Evolutionary conservation across 805 yeast genomes (phyloP), one percentile per base, ranked within the genome.

Genomic region (Candida quercuum): DNA sequence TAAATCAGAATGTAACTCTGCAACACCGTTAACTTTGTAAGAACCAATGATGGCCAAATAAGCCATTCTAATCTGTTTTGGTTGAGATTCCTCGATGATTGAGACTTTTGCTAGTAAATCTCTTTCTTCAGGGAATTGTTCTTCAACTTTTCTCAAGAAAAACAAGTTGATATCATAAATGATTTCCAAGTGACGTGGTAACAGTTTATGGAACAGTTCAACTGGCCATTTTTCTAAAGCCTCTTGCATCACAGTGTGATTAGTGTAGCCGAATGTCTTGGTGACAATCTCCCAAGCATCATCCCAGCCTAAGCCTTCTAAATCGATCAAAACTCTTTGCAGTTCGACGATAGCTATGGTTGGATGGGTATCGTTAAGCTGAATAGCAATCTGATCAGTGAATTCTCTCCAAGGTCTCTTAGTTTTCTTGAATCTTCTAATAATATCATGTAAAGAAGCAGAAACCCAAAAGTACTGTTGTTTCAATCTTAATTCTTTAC

Each of bases 381-480:
- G 97, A 58, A 88, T 88, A 24, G 96, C 96, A 44, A 86, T 76
- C 56, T 81, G 80, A 43, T 85, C 91, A 15, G 95, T 77, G 59
- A 88, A 84, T 57, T 83, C 87, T 25, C 70, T 54, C 95, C 96
- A 88, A 33, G 87, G 74, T 51, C 77, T 71, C 50, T 73, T 73
- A 38, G 79, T 61, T 66, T 89, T 89, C 62, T 87, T 81, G 66
- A 84, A 88, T 55, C 97, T 76, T 58, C 97, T 81, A 30, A 88
- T 77, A 49, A 88, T 88, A 60, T 88, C 97, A 53, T 84, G 87
- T 49, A 89, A 72, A 13, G 96, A 86, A 24, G 97, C 96, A 36
- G 95, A 81, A 37, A 89, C 96, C 97, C 97, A 88, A 66, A 88
- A 89, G 64, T 87, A 89, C 64, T 88, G 97, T 67, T 88, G 97